Evolutionary conservation across 768 basidiomycete species (phyloP).

Genomic region (Mycena albidolilacea): DNA sequence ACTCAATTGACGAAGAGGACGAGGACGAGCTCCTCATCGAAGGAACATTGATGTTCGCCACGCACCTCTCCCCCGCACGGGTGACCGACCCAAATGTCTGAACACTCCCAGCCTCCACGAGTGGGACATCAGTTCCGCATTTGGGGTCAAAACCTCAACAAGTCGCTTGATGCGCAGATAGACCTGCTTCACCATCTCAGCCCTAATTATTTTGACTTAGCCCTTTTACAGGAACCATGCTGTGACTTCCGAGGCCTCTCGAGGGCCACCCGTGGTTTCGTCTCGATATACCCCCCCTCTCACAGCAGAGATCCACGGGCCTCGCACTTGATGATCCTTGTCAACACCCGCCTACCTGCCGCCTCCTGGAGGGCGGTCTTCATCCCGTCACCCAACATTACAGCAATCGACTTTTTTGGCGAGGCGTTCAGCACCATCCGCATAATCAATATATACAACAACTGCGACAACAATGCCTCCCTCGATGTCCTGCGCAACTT

Average conservation of each 20-base stretch:
- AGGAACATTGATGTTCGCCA: neutral
- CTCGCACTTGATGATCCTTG: slow-evolving; percentile 18
- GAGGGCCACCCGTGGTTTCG: slow-evolving; percentile 26
- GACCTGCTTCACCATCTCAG: slow-evolving; percentile 26
- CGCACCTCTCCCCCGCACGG: neutral
- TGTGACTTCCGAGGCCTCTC: slow-evolving; percentile 41
- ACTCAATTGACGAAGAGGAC: no score
- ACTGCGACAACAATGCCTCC: slow-evolving; percentile 30
- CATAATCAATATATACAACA: slow-evolving; percentile 49
- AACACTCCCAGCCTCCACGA: neutral
- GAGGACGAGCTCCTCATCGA: neutral
- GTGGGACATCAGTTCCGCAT: slow-evolving; percentile 25
- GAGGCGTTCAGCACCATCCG: slow-evolving; percentile 35
- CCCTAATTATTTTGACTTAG: slow-evolving; percentile 40
- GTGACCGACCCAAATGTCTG: slow-evolving; percentile 8
- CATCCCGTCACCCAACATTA: slow-evolving; percentile 35
- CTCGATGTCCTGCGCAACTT: slow-evolving; percentile 4
- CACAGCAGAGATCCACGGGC: slow-evolving; percentile 24
- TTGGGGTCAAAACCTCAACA: slow-evolving; percentile 48
- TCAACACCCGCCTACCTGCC: slow-evolving; percentile 12
- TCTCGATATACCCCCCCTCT: slow-evolving; percentile 41
- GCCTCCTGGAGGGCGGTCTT: slow-evolving; percentile 12
- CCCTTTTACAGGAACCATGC: slow-evolving; percentile 50
- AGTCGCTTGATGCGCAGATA: slow-evolving; percentile 38
- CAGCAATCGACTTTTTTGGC: slow-evolving; percentile 42